Evolutionary conservation across 129 eudicot genomes (phyloP), one percentile per base, ranked within the genome.

Genomic region (Gnaphalium uliginosum): DNA sequence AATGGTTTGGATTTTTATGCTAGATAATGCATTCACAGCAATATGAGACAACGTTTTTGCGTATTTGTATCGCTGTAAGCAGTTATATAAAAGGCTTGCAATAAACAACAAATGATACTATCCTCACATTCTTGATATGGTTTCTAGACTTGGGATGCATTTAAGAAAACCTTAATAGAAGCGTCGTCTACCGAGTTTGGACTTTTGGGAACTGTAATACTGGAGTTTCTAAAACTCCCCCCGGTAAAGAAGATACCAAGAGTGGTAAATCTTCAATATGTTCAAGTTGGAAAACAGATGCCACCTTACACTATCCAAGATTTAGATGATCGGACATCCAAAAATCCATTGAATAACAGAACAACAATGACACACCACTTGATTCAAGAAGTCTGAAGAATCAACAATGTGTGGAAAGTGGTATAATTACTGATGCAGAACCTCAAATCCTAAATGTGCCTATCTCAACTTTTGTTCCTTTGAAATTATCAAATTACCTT

Each of bases 41-140:
- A 56, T n/a, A 56, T 26, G 35, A 61, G 37, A 61, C 25, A 60
- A 27, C 24, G 66, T 59, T 59, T 30, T 30, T 66, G 74, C 21
- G 9, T 75, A 19, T n/a, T 62, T 25, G 23, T 54, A 66, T 60
- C 32, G 22, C 23, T 68, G 22, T 75, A 68, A 60, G 43, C 89
- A 92, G 98, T 82, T 85, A 32, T 88, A 77, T 66, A 82, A 75
- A 75, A 87, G 96, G 86, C 98, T 93, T 53, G 96, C 96, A 66
- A 75, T 93, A 67, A 76, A 78, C 72, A 79, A 68, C 72, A 93
- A 83, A 79, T 77, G 78, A 50, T 84, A 81, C 75, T 79, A 90
- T 59, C 75, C 67, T 76, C 86, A 86, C 46, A 77, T 84, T 72
- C 71, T n/a, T n/a, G n/a, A n/a, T n/a, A n/a, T n/a, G n/a, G n/a